phyloP scores from a whole-genome alignment of 1,284 basidiomycete species.

The Peniophora sp. region DNA sequence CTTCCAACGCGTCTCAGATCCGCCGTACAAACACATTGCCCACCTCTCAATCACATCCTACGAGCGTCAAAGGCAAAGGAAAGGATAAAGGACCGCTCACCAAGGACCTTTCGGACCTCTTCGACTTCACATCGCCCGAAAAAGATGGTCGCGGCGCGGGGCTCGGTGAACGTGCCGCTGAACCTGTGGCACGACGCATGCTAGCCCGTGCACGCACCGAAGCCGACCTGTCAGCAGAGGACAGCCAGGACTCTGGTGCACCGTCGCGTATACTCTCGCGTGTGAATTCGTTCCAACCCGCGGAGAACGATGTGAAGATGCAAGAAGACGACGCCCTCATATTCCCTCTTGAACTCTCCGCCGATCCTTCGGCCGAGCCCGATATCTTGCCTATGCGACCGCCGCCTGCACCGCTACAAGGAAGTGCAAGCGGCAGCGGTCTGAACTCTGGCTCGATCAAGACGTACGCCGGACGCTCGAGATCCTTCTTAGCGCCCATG shows the following conservation, averaged over 20 bases:
- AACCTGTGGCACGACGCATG: slow-evolving; percentile 34
- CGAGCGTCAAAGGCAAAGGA: no score
- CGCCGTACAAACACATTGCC: slow-evolving; percentile 12
- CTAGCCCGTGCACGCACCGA: slow-evolving; percentile 45
- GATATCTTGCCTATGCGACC: not conserved
- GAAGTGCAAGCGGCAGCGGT: slow-evolving; percentile 1
- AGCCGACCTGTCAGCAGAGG: slow-evolving; percentile 15
- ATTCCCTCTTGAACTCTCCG: not conserved
- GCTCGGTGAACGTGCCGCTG: not conserved
- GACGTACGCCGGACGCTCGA: slow-evolving; percentile 68
- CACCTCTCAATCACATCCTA: slow-evolving; percentile 11
- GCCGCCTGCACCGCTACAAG: slow-evolving; percentile 18
- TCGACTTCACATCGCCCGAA: slow-evolving; percentile 18
- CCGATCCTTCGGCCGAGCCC: not conserved
- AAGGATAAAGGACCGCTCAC: slow-evolving; percentile 11
- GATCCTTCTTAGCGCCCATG: slow-evolving; percentile 63
- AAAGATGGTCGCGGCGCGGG: not conserved
- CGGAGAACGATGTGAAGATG: no score
- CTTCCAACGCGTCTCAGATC: slow-evolving; percentile 7
- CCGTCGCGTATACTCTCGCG: not conserved
- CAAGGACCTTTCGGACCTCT: slow-evolving; percentile 26
- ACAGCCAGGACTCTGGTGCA: slow-evolving; percentile 1
- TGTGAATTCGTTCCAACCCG: no score
- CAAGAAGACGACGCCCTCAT: not conserved
- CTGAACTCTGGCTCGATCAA: slow-evolving; percentile 28